A percentile compares a stretch with the other conserved stretches of the same genome.
Conservation (phyloP, 768 basidiomycete genomes). For the Piloderma croceum region DNA sequence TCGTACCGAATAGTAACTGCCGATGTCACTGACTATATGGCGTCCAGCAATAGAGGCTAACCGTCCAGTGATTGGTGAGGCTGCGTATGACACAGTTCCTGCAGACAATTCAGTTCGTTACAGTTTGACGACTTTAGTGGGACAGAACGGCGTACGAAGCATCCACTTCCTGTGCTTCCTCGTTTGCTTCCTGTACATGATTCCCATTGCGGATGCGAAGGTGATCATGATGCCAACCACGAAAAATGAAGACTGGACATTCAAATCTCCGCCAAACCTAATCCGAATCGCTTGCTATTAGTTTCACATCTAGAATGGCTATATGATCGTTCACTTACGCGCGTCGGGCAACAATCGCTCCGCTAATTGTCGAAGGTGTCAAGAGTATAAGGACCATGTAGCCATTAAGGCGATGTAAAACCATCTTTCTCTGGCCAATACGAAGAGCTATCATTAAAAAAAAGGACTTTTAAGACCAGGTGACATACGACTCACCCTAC, state of each 20-base stretch:
- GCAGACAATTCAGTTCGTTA: slow-evolving; percentile 1
- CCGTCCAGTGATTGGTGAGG: slow-evolving; percentile 13
- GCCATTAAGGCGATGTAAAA: slow-evolving; percentile 23
- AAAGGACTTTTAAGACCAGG: background rate
- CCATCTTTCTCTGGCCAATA: slow-evolving; percentile 11
- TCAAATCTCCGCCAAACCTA: slow-evolving; percentile 23
- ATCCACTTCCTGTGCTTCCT: slow-evolving; percentile 24
- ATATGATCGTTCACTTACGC: slow-evolving; percentile 13
- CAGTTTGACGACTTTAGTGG: background rate
- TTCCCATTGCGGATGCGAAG: slow-evolving; percentile 13
- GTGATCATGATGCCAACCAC: slow-evolving; percentile 17
- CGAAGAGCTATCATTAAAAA: background rate
- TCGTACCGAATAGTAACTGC: slow-evolving; percentile 21
- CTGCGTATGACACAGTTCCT: slow-evolving; percentile 20
- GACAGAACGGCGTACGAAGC: slow-evolving; percentile 17
- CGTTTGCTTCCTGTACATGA: slow-evolving; percentile 21
- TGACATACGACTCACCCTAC: slow-evolving; percentile 13
- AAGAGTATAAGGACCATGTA: background rate
- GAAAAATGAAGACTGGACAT: slow-evolving; percentile 20
- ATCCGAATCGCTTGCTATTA: slow-evolving; percentile 14
- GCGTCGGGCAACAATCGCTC: slow-evolving; percentile 10
- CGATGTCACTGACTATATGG: slow-evolving; percentile 17
- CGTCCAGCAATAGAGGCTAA: slow-evolving; percentile 14
- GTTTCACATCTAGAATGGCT: slow-evolving; percentile 18
- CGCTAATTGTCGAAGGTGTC: background rate